Evolutionary conservation across 164 flowering plant species (phyloP).

Genomic region (Annona squamosa): DNA sequence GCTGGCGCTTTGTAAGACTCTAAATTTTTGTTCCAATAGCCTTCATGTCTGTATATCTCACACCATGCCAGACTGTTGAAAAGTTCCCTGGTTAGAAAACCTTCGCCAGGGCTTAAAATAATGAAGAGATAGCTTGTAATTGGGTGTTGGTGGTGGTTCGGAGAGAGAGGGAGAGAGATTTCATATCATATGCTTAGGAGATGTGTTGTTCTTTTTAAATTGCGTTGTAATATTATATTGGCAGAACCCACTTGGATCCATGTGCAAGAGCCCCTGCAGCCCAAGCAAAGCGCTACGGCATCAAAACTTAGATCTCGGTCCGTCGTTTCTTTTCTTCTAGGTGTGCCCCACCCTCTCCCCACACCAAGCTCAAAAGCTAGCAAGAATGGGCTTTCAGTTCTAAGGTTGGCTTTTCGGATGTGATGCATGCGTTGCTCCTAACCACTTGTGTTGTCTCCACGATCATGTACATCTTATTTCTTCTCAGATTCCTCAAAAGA

Average conservation of each 20-base stretch:
- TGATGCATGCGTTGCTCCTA: slow-evolving; percentile 5
- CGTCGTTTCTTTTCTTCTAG: slow-evolving; percentile 6
- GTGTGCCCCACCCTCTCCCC: neutral
- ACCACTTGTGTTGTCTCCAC: slow-evolving; percentile 10
- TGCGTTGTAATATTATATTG: neutral
- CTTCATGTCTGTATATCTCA: no score
- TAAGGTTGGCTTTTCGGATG: slow-evolving; percentile 1
- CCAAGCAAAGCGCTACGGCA: slow-evolving; percentile 8
- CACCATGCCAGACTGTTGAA: no score
- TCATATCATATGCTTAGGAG: neutral
- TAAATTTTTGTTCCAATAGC: no score
- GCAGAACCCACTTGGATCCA: slow-evolving; percentile 5
- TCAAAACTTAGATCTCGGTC: slow-evolving; percentile 7
- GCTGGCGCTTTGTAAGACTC: no score
- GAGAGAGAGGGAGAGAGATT: neutral
- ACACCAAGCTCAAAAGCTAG: neutral
- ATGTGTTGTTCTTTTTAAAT: neutral
- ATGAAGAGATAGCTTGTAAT: neutral
- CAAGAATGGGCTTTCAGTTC: neutral
- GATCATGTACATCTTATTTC: neutral
- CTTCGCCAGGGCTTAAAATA: neutral
- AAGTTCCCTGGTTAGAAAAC: neutral
- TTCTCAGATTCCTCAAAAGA: neutral
- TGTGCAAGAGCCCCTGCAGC: slow-evolving; percentile 3
- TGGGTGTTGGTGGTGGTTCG: neutral